Evolutionary conservation across 768 basidiomycete genomes (phyloP), one percentile per base, ranked within the genome.

Genomic region (Dentipellis fragilis): DNA sequence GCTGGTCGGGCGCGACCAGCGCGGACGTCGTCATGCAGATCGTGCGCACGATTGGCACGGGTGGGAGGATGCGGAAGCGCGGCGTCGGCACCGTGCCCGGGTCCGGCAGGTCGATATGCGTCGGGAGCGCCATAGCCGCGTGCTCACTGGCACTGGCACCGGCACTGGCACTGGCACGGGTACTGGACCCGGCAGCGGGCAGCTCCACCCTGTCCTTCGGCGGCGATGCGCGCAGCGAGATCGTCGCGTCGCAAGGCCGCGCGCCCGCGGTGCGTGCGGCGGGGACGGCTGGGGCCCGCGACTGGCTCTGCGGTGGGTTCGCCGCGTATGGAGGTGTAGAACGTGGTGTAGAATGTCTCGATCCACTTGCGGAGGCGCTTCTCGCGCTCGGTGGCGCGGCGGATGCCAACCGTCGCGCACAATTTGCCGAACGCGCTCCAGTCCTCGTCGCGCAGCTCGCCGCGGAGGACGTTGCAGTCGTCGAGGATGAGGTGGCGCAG

Each of bases 401-500:
- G 75, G 42, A 84, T 72, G 0, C 86, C 85, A 1, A 76, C 76
- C 9, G 84, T 69, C 0, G 84, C 86, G 61, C 83, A 79, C 0
- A 75, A 63, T 58, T 78, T 78, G 0, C 87, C 88, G 2, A 93
- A 62, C 4, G 76, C 75, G 7, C 67, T 68, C 80, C 86, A 88
- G 57, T 84, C 74, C 35, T 77, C 19, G 14, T 73, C 72, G 14
- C 77, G 75, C n/a, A 73, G 72, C 16, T 75, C 71, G 2, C 72
- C 77, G 5, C 79, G 74, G 51, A 84, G 69, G 10, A 83, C 63
- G 2, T 73, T 68, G 62, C 87, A 89, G 5, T 72, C 75, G 62
- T 95, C 92, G 17, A 92, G 64, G 19, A 93, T 72, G 42, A 96
- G 70, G 63, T 89, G 81, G 57, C 75, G 70, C 11, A 95, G 67